phyloP scores from a whole-genome alignment of 1,284 basidiomycete genomes.

The Termitomyces sp. region DNA sequence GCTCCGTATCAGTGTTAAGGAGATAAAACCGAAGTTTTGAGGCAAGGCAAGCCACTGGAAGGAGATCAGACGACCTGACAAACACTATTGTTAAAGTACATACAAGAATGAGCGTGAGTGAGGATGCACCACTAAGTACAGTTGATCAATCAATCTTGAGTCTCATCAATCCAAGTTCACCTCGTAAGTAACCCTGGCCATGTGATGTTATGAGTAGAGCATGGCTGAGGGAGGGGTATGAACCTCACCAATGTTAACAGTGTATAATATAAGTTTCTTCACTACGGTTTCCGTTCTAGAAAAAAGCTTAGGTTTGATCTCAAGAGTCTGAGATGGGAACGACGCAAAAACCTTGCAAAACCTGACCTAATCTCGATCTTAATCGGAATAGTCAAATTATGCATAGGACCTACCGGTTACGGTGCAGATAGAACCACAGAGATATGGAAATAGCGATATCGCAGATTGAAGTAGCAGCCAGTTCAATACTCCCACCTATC shows the following conservation, averaged over 20 bases:
- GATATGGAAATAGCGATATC: conserved; percentile 10
- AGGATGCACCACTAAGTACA: conserved; percentile 5
- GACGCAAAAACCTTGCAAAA: conserved; percentile 4
- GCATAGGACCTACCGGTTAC: conserved; percentile 1
- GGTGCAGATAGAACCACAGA: conserved; percentile 7
- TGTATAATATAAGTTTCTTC: conserved; percentile 11
- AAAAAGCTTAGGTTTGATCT: background rate
- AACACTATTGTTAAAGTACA: background rate
- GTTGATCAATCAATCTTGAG: background rate
- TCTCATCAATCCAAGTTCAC: background rate
- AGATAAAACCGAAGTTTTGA: conserved; percentile 11
- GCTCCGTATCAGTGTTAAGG: conserved; percentile 8
- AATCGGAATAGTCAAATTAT: background rate
- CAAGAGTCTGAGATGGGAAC: background rate
- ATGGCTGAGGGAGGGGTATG: fast-evolving
- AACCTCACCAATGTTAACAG: conserved; percentile 9
- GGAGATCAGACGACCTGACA: background rate
- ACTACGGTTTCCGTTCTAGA: conserved; percentile 9
- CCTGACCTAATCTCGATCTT: background rate
- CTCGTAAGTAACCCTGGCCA: conserved; percentile 6
- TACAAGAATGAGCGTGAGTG: conserved; percentile 9
- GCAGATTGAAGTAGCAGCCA: conserved; percentile 10
- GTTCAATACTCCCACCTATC: conserved; percentile 11
- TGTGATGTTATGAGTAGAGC: background rate
- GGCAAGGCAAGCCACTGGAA: conserved; percentile 7